Conservation (phyloP, 163 green algal genomes). For the Chloromonas sp. region DNA sequence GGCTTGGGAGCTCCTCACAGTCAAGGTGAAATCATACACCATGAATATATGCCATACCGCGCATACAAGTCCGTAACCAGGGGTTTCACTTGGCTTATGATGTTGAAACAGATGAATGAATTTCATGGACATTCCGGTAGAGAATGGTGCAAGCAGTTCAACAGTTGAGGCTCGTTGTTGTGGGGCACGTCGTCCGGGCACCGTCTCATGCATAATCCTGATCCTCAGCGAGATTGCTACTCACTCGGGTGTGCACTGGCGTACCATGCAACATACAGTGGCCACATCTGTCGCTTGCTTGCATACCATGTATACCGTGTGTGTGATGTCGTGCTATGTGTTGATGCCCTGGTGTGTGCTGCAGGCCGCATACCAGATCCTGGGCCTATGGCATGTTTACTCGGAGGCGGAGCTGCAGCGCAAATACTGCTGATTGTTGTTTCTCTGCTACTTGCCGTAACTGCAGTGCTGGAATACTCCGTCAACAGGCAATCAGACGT, state of each 20-base stretch:
- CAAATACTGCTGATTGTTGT: neutral
- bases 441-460: too few relatives aligned
- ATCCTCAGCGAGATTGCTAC: neutral
- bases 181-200: neutral
- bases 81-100: neutral
- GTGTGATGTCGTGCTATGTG: neutral
- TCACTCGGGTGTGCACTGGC: neutral
- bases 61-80: too few relatives aligned
- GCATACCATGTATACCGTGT: neutral
- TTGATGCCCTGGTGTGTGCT: neutral
- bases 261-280: neutral
- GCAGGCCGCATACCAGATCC: conserved; percentile 34
- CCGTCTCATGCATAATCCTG: neutral
- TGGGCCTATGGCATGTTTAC: conserved; percentile 33
- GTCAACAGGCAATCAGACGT: too few relatives aligned
- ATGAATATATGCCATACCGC: neutral
- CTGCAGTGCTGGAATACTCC: too few relatives aligned
- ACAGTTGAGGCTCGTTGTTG: neutral
- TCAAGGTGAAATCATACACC: neutral
- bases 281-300: neutral
- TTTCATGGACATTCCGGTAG: too few relatives aligned
- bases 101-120: neutral
- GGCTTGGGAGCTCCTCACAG: conserved; percentile 64
- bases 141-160: neutral
- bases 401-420: conserved; percentile 15